Evolutionary conservation across 2,329 filamentous ascomycete species (phyloP).

Genomic region (Clonostachys chloroleuca): DNA sequence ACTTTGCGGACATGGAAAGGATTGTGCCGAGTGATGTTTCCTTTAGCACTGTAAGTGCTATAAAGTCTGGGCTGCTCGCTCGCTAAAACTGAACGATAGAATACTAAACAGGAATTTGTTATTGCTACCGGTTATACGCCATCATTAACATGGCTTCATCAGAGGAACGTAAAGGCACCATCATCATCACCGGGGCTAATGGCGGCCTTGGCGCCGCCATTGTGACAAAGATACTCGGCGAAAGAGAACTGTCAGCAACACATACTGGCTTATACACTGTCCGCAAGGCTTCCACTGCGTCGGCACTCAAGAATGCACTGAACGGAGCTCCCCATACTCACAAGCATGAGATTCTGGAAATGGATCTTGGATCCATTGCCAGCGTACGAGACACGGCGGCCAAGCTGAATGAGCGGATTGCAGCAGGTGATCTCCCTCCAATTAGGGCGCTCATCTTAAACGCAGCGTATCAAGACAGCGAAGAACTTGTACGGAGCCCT

Average conservation of each 20-base stretch:
- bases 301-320: constrained; percentile 14
- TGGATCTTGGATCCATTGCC: constrained; percentile 21
- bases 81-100: no score
- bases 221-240: constrained; percentile 17
- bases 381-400: constrained; percentile 16
- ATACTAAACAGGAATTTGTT: no score
- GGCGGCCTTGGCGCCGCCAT: constrained; percentile 29
- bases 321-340: constrained; percentile 11
- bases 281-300: constrained; percentile 21
- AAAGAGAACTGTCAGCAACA: constrained; percentile 17
- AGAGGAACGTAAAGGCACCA: constrained; percentile 13
- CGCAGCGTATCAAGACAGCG: constrained; percentile 14
- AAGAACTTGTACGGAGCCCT: background rate
- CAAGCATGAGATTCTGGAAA: constrained; percentile 19
- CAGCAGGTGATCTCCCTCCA: constrained; percentile 23
- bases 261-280: constrained; percentile 30
- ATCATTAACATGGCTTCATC: no score
- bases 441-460: constrained; percentile 31
- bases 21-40: no score
- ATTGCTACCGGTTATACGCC: no score
- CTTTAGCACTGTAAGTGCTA: no score
- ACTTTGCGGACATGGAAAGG: no score
- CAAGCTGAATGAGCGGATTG: constrained; percentile 19
- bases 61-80: no score
- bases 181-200: constrained; percentile 31